Percentiles rank a stretch among this genome's conserved stretches.
Evolutionary conservation across 1,139 yeast genomes (phyloP).

Genomic region (Saccharomyces hybrid): DNA sequence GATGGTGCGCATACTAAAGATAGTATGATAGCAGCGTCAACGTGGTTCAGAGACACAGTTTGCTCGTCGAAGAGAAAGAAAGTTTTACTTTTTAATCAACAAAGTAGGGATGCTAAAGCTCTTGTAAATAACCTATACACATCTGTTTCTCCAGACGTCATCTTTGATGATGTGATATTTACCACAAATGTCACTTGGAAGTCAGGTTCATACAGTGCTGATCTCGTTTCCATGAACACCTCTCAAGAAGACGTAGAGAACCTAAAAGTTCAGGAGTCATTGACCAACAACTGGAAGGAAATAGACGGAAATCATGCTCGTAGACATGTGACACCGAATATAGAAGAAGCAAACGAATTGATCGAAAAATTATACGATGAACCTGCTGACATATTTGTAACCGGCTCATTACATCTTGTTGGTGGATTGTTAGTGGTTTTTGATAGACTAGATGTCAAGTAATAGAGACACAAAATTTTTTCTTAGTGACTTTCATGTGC

Average conservation of each 20-base stretch:
- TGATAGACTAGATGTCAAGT: constrained; percentile 35
- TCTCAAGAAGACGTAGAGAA: constrained; percentile 71
- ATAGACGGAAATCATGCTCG: constrained; percentile 39
- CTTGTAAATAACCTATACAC: constrained; percentile 50
- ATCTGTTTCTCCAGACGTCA: constrained; percentile 34
- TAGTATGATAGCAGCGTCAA: constrained; percentile 69
- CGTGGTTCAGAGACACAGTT: constrained; percentile 58
- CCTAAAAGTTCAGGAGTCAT: constrained; percentile 69
- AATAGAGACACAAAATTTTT: not conserved
- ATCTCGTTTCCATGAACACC: constrained; percentile 76
- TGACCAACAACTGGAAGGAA: constrained; percentile 62
- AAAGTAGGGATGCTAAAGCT: constrained; percentile 74
- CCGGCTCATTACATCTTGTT: constrained; percentile 89
- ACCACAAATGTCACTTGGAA: constrained; percentile 92
- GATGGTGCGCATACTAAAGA: constrained; percentile 97
- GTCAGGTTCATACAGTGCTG: constrained; percentile 70
- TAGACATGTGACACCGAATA: constrained; percentile 58
- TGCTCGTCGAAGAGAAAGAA: constrained; percentile 21
- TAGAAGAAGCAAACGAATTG: constrained; percentile 64
- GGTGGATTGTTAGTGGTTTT: constrained; percentile 89
- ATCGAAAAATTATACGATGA: constrained; percentile 31
- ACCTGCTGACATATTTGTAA: constrained; percentile 70
- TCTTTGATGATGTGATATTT: constrained; percentile 72
- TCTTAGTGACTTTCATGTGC: not conserved
- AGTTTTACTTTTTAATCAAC: constrained; percentile 83